Conservation (phyloP, 345 rosid genomes). For the Draba incana region DNA sequence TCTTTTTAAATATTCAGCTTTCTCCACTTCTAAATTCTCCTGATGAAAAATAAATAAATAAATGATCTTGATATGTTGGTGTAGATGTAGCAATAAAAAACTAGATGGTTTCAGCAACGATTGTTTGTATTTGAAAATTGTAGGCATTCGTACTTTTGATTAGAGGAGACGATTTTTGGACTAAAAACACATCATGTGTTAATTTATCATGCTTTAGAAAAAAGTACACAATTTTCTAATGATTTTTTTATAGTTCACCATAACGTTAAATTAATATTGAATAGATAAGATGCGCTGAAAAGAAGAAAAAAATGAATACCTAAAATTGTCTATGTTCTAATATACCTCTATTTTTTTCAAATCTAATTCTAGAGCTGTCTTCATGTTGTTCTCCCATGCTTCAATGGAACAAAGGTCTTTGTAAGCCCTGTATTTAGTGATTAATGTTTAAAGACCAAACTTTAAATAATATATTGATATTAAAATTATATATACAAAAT, state of each 20-base stretch:
- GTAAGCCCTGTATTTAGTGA: constrained; percentile 51
- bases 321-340: not conserved
- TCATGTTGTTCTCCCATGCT: constrained; percentile 70
- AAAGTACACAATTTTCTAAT: too few species aligned
- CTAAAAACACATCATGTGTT: not conserved
- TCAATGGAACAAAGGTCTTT: constrained; percentile 55
- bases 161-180: too few species aligned
- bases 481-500: not conserved
- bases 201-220: too few species aligned
- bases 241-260: too few species aligned
- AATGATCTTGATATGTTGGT: not conserved
- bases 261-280: too few species aligned
- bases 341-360: constrained; percentile 66
- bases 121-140: too few species aligned
- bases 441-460: not conserved
- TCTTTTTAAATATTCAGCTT: constrained; percentile 57
- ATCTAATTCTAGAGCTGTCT: constrained; percentile 53
- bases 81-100: not conserved
- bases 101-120: not conserved
- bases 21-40: constrained; percentile 68
- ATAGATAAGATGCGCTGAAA: too few species aligned
- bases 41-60: constrained; percentile 10
- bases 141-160: too few species aligned
- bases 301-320: not conserved
- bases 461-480: not conserved